These are phyloP conservation scores for Aspergillus sp. DNA, from an alignment of 2,329 filamentous ascomycete genomes.

Conservation along the genomic window DNA sequence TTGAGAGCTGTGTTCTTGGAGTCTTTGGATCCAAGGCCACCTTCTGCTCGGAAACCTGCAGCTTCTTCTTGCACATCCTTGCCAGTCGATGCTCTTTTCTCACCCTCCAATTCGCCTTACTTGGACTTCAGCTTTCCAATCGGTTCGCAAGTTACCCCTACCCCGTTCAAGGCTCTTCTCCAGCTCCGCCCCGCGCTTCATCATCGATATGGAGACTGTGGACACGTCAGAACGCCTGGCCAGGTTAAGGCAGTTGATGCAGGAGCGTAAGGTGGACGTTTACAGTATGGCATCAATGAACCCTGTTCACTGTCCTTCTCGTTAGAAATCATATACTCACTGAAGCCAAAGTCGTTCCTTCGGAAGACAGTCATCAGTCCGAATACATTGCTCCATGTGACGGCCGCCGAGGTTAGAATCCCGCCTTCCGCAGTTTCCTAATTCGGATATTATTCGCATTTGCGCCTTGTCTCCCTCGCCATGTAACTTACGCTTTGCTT, in stretches of 20 bases:
- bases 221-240: slow-evolving; percentile 76
- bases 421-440: slow-evolving; percentile 7
- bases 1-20: slow-evolving; percentile 12
- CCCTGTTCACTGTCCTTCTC: slow-evolving; percentile 7
- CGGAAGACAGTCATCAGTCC: slow-evolving; percentile 95
- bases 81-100: slow-evolving; percentile 39
- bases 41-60: slow-evolving; percentile 22
- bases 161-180: slow-evolving; percentile 42
- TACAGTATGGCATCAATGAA: slow-evolving; percentile 67
- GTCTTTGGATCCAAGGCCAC: slow-evolving; percentile 15
- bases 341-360: slow-evolving; percentile 74
- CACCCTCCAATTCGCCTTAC: slow-evolving; percentile 32
- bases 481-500: slow-evolving; percentile 18
- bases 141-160: slow-evolving; percentile 26
- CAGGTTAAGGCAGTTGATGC: slow-evolving; percentile 82
- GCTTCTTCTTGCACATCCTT: slow-evolving; percentile 11
- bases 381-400: slow-evolving; percentile 98
- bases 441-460: neutral
- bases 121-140: slow-evolving; percentile 33
- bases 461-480: slow-evolving; percentile 9
- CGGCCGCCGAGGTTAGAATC: slow-evolving; percentile 68
- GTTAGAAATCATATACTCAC: slow-evolving; percentile 36
- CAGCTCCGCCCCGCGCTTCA: slow-evolving; percentile 36
- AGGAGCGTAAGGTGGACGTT: slow-evolving; percentile 79
- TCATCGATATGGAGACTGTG: slow-evolving; percentile 71